phyloP scores from a whole-genome alignment of 2,329 filamentous ascomycete genomes.

The Dactylella cylindrospora region DNA sequence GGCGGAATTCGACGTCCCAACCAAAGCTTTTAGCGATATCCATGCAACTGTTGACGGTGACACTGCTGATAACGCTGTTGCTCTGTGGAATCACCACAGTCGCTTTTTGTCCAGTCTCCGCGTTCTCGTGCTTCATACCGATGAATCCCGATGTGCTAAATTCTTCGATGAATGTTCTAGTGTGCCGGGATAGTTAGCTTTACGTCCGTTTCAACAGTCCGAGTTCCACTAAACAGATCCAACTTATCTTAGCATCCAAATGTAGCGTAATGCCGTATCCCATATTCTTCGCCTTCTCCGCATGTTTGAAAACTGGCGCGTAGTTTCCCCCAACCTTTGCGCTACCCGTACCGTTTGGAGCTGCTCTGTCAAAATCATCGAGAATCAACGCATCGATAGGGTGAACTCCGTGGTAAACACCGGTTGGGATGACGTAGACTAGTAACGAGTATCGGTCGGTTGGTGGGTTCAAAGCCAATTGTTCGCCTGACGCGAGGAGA shows the following conservation, averaged over 20 bases:
- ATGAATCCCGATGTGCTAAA: constrained; percentile 95
- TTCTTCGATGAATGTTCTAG: constrained; percentile 84
- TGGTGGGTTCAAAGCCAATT: constrained; percentile 80
- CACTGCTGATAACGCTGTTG: constrained; percentile 80
- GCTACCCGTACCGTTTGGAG: constrained; percentile 84
- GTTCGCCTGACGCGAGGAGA: constrained; percentile 81
- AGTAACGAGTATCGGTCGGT: constrained; percentile 80
- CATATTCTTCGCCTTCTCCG: constrained; percentile 73
- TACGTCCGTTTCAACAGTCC: neutral
- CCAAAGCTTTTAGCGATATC: constrained; percentile 73
- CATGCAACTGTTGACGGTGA: constrained; percentile 77
- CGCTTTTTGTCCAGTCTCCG: constrained; percentile 57
- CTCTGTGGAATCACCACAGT: constrained; percentile 86
- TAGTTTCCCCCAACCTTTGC: constrained; percentile 98
- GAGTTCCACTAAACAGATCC: neutral
- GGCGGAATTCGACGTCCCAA: constrained; percentile 77
- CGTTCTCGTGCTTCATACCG: constrained; percentile 65
- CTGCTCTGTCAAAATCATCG: constrained; percentile 89
- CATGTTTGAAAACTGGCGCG: constrained; percentile 84
- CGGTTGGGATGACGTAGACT: constrained; percentile 83
- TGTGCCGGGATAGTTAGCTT: constrained; percentile 60
- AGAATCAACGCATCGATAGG: constrained; percentile 86
- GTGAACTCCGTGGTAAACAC: constrained; percentile 87
- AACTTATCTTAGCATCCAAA: constrained; percentile 60
- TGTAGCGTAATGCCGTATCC: constrained; percentile 95